Evolutionary conservation across 257 asterid species (phyloP).

Genomic region (Fraxinus excelsior): DNA sequence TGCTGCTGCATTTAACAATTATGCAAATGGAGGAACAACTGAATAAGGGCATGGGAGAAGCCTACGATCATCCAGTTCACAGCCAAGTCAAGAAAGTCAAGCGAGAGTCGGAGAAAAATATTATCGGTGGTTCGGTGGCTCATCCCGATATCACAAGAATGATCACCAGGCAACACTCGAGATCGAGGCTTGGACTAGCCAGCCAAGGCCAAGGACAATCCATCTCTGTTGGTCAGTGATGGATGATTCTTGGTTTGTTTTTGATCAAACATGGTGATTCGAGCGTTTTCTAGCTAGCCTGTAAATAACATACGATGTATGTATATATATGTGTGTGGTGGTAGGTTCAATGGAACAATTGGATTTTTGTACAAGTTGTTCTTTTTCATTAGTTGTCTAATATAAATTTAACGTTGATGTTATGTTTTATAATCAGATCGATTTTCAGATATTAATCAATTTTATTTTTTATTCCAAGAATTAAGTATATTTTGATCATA

Average conservation of each 20-base stretch:
- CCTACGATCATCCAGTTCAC: slow-evolving; percentile 19
- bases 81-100: slow-evolving; percentile 41
- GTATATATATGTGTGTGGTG: not conserved
- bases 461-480: not conserved
- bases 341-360: not conserved
- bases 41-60: not conserved
- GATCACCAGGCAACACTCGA: slow-evolving; percentile 32
- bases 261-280: not conserved
- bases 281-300: not conserved
- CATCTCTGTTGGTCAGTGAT: slow-evolving; percentile 22
- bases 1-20: not conserved
- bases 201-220: slow-evolving; percentile 3
- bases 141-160: slow-evolving; percentile 18
- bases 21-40: not conserved
- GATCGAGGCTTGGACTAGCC: slow-evolving; percentile 35
- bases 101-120: slow-evolving; percentile 31
- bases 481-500: not conserved
- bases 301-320: not conserved
- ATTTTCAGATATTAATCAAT: not conserved
- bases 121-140: slow-evolving; percentile 19
- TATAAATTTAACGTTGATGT: not conserved
- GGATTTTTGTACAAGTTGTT: not conserved
- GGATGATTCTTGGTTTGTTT: not conserved
- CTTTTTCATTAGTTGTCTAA: not conserved
- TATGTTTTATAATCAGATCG: not conserved